phyloP scores from a whole-genome alignment of 768 basidiomycete genomes.

The Sporobolomyces pararoseus region DNA sequence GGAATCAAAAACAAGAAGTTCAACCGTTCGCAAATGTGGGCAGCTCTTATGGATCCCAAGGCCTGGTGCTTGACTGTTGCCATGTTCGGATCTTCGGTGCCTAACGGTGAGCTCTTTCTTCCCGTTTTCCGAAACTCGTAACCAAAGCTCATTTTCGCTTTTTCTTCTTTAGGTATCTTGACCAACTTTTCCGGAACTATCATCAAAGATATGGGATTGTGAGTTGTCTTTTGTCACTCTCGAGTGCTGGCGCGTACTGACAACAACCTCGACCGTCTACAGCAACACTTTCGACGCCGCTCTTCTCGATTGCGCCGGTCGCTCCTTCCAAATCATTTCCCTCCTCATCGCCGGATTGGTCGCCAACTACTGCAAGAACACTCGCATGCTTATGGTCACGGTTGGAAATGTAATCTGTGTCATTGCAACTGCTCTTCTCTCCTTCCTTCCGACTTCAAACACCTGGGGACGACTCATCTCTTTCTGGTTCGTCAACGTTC shows the following conservation, averaged over 20 bases:
- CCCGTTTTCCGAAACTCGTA: too few species aligned
- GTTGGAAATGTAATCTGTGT: conserved; percentile 46
- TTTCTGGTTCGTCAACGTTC: conserved; percentile 46
- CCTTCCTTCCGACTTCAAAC: conserved; percentile 47
- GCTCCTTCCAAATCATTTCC: conserved; percentile 49
- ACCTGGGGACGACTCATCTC: conserved; percentile 47
- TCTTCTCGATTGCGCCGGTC: conserved; percentile 49
- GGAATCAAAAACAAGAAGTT: conserved; percentile 49
- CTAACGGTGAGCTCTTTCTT: conserved; percentile 44
- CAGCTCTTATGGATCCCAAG: conserved; percentile 47
- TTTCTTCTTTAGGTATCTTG: conserved; percentile 35
- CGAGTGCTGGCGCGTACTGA: too few species aligned
- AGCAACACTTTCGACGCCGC: conserved; percentile 47
- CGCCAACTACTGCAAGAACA: conserved; percentile 33
- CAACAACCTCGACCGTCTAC: too few species aligned
- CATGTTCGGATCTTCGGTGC: conserved; percentile 49
- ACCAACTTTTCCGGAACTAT: conserved; percentile 50
- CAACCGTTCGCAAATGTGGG: conserved; percentile 45
- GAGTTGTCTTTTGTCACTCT: background rate
- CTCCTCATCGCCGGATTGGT: conserved; percentile 49
- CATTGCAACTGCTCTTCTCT: conserved; percentile 47
- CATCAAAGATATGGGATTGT: conserved; percentile 45
- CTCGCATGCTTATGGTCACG: conserved; percentile 48
- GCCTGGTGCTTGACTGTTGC: conserved; percentile 48
- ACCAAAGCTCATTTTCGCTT: too few species aligned